Conservation (phyloP, 2,329 filamentous ascomycete genomes). For the Davidsoniella australis region DNA sequence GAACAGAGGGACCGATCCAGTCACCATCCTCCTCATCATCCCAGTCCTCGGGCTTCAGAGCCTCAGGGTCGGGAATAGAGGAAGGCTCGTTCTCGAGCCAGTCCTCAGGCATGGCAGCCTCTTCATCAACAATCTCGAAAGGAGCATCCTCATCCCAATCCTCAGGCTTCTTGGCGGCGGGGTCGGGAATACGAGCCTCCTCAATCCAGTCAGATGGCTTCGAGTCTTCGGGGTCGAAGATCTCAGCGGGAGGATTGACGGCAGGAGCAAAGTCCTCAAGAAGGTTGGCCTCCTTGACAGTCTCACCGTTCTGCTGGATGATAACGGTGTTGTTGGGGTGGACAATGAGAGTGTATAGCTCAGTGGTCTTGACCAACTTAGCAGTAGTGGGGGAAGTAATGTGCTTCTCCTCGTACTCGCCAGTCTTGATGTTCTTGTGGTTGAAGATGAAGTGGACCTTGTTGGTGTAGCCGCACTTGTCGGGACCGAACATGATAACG, state of each 20-base stretch:
- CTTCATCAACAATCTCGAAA: slow-evolving; percentile 87
- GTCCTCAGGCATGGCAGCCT: slow-evolving; percentile 79
- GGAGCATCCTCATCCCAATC: slow-evolving; percentile 99
- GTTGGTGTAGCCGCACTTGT: slow-evolving; percentile 98
- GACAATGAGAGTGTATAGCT: slow-evolving; percentile 93
- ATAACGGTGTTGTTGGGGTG: slow-evolving; percentile 91
- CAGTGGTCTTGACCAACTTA: slow-evolving; percentile 77
- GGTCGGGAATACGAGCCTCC: slow-evolving; percentile 75
- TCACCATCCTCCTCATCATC: slow-evolving; percentile 99
- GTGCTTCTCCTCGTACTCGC: slow-evolving; percentile 99
- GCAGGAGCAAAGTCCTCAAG: slow-evolving; percentile 83
- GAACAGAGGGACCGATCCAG: slow-evolving; percentile 76
- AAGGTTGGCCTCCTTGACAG: slow-evolving; percentile 75
- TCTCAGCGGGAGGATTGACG: slow-evolving; percentile 91
- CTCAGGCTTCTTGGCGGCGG: slow-evolving; percentile 86
- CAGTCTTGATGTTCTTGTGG: slow-evolving; percentile 99
- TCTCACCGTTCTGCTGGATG: slow-evolving; percentile 81
- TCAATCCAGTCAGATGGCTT: slow-evolving; percentile 97
- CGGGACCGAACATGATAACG: slow-evolving; percentile 98
- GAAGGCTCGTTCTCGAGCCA: slow-evolving; percentile 85
- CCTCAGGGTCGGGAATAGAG: slow-evolving; percentile 78
- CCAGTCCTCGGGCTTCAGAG: slow-evolving; percentile 97
- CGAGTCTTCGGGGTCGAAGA: slow-evolving; percentile 80
- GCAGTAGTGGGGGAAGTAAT: slow-evolving; percentile 67
- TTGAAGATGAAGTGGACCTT: slow-evolving; percentile 99